These are phyloP conservation scores for Chaetomium fimeti DNA, from an alignment of 495 filamentous ascomycete species.

Conservation along the genomic window DNA sequence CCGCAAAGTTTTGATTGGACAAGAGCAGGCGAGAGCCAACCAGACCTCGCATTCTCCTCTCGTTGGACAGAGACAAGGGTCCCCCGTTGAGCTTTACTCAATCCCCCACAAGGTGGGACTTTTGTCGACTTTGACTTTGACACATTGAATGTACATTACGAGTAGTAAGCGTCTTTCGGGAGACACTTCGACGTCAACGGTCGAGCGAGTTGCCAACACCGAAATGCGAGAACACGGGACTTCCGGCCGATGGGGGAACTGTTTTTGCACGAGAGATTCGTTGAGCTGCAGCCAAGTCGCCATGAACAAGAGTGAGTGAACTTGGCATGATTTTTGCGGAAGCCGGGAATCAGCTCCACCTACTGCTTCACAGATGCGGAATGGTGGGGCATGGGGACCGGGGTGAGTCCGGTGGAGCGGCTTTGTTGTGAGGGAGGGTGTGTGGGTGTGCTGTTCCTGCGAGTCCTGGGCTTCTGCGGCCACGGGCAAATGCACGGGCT, in stretches of 20 bases:
- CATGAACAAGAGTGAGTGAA: neutral
- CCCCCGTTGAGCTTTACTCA: neutral
- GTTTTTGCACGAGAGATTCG: neutral
- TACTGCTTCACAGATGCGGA: slow-evolving; percentile 28
- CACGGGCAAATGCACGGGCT: slow-evolving; percentile 24
- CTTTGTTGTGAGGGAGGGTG: neutral
- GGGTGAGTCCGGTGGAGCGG: neutral
- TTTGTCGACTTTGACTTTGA: neutral
- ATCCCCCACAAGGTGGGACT: slow-evolving; percentile 16
- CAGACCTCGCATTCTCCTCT: neutral
- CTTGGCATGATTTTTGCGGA: slow-evolving; percentile 5
- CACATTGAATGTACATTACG: too few relatives aligned
- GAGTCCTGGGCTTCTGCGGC: neutral
- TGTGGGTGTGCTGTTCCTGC: neutral
- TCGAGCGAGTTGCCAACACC: neutral
- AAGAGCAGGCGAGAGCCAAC: neutral
- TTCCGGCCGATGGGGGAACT: neutral
- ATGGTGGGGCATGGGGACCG: slow-evolving; percentile 22
- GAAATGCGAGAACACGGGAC: neutral
- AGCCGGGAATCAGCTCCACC: slow-evolving; percentile 16
- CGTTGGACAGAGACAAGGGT: neutral
- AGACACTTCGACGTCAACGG: neutral
- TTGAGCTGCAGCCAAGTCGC: slow-evolving; percentile 14
- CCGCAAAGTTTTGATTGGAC: neutral
- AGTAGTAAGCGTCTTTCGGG: slow-evolving; percentile 10